Conservation (phyloP, 2,329 filamentous ascomycete genomes). For the Endoconidiophora laricicola region DNA sequence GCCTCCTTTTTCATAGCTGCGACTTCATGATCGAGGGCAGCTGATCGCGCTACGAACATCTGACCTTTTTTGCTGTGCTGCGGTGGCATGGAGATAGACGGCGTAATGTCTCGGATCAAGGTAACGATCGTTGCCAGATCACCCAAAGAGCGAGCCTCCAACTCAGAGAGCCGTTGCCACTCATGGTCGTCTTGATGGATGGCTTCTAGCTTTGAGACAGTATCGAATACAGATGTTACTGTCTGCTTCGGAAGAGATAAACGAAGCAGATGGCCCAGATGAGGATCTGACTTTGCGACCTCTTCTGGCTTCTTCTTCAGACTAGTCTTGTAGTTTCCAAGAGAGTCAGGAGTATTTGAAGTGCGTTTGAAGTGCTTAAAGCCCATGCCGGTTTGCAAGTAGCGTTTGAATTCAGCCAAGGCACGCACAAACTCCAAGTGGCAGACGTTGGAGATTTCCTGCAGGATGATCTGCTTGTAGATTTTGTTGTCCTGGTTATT, state of each 20-base stretch:
- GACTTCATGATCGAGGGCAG: conserved; percentile 23
- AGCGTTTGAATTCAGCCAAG: conserved; percentile 25
- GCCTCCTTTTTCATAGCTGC: conserved; percentile 23
- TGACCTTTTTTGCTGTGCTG: conserved; percentile 25
- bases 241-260: conserved; percentile 26
- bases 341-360: conserved; percentile 21
- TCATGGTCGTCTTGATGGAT: conserved; percentile 22
- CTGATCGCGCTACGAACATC: conserved; percentile 20
- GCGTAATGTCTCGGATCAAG: conserved; percentile 25
- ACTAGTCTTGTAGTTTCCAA: conserved; percentile 21
- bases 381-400: conserved; percentile 22
- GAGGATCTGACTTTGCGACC: conserved; percentile 22
- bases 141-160: conserved; percentile 21
- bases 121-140: conserved; percentile 23
- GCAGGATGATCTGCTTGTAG: conserved; percentile 22
- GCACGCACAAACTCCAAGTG: conserved; percentile 26
- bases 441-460: conserved; percentile 29
- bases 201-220: conserved; percentile 25
- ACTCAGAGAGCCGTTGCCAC: conserved; percentile 20
- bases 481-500: conserved; percentile 17
- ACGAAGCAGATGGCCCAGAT: conserved; percentile 25
- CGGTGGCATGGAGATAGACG: conserved; percentile 21
- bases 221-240: conserved; percentile 27
- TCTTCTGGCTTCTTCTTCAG: conserved; percentile 27
- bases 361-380: conserved; percentile 27